Evolutionary conservation across 805 yeast genomes (phyloP), one percentile per base, ranked within the genome.

Genomic region (Diddensiella transvaalensis): DNA sequence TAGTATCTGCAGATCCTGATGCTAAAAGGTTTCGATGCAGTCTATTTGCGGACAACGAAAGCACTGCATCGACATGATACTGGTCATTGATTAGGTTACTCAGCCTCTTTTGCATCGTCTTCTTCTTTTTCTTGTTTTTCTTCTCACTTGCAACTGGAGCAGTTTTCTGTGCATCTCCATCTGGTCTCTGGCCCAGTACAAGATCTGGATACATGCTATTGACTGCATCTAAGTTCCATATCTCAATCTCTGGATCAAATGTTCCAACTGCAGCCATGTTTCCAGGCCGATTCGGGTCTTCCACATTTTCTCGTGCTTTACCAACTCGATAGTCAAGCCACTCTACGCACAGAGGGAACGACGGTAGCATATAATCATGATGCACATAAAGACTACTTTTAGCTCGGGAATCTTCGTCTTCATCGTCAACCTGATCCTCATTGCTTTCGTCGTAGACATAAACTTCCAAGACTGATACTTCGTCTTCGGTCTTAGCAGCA

Each of bases 261-360:
- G 98, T 87, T 63, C 98, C 98, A 55, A 93, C 74, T 11, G 99
- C 99, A 1, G 95, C 98, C 68, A 87, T 89, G 68, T 89, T 93
- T 8, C 95, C 96, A 24, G 81, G 69, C 52, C 79, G 77, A 26
- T 67, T 67, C 19, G 68, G 69, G 37, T 71, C 71, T 30, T 72
- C 71, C 11, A 67, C 58, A 18, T 66, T 71, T 26, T 26, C 32
- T 11, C 74, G 77, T 4, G 61, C 53, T 13, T 54, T 50, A 11
- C 70, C 70, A 26, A 95, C 91, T 52, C 73, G 76, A 65, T 77
- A 85, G 66, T 87, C 85, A 54, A 93, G 66, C 98, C 98, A 91
- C 68, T 93, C 99, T 29, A 90, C 90, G 65, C 97, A 88, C 52
- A 93, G 75, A 37, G 99, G 99, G 76, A 93, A 91, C 1, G 96